Evolutionary conservation across 1,284 basidiomycete species (phyloP), one percentile per base, ranked within the genome.

Genomic region (Trichosporon coremiiforme): DNA sequence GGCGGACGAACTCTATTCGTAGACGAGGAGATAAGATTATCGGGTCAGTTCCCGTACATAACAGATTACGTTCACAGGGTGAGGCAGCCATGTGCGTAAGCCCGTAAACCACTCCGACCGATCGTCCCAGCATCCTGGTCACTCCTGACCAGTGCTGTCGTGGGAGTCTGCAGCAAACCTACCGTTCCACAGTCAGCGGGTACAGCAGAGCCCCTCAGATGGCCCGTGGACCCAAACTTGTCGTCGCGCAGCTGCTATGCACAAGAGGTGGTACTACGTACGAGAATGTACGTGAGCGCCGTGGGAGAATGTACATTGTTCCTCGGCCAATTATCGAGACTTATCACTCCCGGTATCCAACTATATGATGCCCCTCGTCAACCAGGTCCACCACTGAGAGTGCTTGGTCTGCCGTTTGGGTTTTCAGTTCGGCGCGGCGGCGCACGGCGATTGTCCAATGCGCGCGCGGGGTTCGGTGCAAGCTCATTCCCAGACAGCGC

Each of bases 41-140:
- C 57, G 57, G 57, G 57, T 35, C 57, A 62, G 57, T 35, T 62
- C 57, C 57, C 57, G 57, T 62, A n/a, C 33, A n/a, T 62, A 62
- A 62, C 31, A 15, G 6, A 62, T 62, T 62, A 62, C 57, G 57
- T 33, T 15, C 57, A 17, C 57, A 62, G 57, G 57, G 57, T 33
- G 13, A 20, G 20, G 20, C 20, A 53, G 22, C 20, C 20, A 25
- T 53, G 20, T 62, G 17, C 29, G 29, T 33, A 33, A 29, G 8
- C 17, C 17, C 9, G 17, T 17, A 9, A n/a, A 62, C 17, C n/a
- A 7, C 50, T 20, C 50, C 10, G n/a, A 25, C 50, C 2, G n/a
- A 15, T 17, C 7, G 29, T 33, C 20, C 55, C 55, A 31, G 15
- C 29, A 17, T 33, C 31, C 57, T 12, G 57, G 17, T 35, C 25